phyloP scores from a whole-genome alignment of 225 moss, liverwort and hornwort genomes.

The Bryum argenteum region DNA sequence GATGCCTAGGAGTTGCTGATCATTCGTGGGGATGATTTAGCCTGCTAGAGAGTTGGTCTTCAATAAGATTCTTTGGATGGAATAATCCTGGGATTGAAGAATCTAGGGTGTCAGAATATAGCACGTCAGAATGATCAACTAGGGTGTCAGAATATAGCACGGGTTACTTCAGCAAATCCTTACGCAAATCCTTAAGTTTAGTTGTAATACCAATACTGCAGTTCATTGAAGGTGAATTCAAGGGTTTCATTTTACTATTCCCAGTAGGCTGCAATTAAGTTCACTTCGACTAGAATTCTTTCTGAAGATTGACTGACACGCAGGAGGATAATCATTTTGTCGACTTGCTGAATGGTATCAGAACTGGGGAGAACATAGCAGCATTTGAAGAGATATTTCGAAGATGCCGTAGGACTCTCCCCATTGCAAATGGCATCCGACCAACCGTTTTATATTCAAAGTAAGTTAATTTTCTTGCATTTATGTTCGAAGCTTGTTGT shows the following conservation, averaged over 20 bases:
- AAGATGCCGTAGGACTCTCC: slow-evolving; percentile 61
- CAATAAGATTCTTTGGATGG: not conserved
- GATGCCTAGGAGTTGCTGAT: not conserved
- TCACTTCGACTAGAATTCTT: not conserved
- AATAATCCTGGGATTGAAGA: slow-evolving; percentile 3
- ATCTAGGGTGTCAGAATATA: not conserved
- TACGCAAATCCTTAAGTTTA: not conserved
- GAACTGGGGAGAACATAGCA: slow-evolving; percentile 63
- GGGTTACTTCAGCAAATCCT: not conserved
- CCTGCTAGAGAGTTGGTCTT: not conserved
- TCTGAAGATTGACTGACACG: slow-evolving; percentile 31
- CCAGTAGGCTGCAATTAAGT: not conserved
- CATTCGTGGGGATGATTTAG: not conserved
- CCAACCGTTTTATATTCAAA: slow-evolving; percentile 69
- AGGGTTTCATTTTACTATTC: not conserved
- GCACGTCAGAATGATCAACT: not conserved
- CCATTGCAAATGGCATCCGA: slow-evolving; percentile 51
- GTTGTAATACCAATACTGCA: not conserved
- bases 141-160: not conserved
- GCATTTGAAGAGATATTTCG: slow-evolving; percentile 63
- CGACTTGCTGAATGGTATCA: slow-evolving; percentile 67
- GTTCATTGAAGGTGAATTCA: not conserved
- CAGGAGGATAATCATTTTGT: slow-evolving; percentile 68
- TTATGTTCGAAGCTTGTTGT: not conserved
- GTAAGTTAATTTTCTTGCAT: slow-evolving; percentile 37